Evolutionary conservation across 2,329 filamentous ascomycete species (phyloP).

Genomic region (Penicillium sp.): DNA sequence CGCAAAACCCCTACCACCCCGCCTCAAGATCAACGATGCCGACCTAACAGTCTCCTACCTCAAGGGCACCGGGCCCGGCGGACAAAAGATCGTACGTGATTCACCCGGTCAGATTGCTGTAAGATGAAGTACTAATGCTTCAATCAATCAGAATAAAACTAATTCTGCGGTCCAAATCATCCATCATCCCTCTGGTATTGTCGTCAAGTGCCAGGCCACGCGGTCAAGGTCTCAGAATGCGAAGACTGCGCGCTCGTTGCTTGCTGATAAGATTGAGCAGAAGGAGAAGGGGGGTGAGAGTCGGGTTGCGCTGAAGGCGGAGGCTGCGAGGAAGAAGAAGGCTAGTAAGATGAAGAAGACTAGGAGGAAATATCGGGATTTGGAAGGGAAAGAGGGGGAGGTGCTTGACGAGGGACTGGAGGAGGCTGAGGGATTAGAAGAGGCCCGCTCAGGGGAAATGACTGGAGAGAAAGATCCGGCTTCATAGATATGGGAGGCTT

Average conservation of each 20-base stretch:
- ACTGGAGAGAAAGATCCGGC: not conserved
- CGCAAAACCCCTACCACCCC: conserved; percentile 69
- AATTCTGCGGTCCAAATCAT: conserved; percentile 91
- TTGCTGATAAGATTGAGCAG: conserved; percentile 77
- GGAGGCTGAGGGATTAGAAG: not conserved
- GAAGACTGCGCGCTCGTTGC: conserved; percentile 74
- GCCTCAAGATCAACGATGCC: conserved; percentile 70
- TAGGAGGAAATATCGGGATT: conserved; percentile 44
- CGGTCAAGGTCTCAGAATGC: conserved; percentile 84
- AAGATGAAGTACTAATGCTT: conserved; percentile 1
- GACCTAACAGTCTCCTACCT: conserved; percentile 85
- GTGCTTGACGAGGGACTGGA: conserved; percentile 4
- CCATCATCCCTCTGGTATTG: conserved; percentile 84
- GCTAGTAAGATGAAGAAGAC: conserved; percentile 46
- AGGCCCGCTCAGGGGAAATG: not conserved
- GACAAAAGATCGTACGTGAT: conserved; percentile 79
- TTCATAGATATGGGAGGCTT: not conserved
- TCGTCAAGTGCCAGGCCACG: conserved; percentile 92
- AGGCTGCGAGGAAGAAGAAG: conserved; percentile 68
- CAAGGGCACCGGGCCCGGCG: conserved; percentile 88
- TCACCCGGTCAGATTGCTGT: not conserved
- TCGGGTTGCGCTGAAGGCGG: conserved; percentile 77
- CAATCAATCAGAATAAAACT: conserved; percentile 74
- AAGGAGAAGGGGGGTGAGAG: conserved; percentile 71
- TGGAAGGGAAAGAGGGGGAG: conserved; percentile 29